Evolutionary conservation across 1,139 yeast species (phyloP).

Genomic region (Meyerozyma smithsonii): DNA sequence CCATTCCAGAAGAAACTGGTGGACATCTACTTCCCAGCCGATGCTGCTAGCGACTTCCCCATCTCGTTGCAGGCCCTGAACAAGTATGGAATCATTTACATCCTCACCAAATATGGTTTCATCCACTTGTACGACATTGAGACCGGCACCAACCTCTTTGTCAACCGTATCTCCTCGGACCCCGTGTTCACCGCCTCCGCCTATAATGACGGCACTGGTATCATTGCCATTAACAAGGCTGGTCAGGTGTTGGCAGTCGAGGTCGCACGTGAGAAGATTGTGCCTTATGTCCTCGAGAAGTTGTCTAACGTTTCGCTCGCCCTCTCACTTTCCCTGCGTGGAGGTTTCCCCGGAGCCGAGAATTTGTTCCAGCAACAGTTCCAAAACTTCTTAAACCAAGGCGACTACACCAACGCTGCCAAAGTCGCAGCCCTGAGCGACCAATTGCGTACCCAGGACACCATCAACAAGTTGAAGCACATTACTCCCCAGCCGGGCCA

Average conservation of each 20-base stretch:
- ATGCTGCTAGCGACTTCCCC: constrained; percentile 95
- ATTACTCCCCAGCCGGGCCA: constrained; percentile 96
- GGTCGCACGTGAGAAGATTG: constrained; percentile 75
- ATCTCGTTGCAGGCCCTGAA: constrained; percentile 85
- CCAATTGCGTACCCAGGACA: constrained; percentile 89
- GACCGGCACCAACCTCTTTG: constrained; percentile 86
- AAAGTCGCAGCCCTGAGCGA: constrained; percentile 96
- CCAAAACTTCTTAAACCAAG: constrained; percentile 75
- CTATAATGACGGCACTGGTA: constrained; percentile 73
- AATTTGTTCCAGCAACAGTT: constrained; percentile 87
- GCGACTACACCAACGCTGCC: constrained; percentile 90
- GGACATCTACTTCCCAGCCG: constrained; percentile 95
- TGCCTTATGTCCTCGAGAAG: constrained; percentile 86
- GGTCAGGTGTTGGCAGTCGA: constrained; percentile 96
- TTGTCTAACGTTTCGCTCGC: constrained; percentile 86
- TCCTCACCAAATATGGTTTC: constrained; percentile 93
- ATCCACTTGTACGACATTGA: constrained; percentile 94
- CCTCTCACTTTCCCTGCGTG: constrained; percentile 84
- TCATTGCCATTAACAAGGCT: constrained; percentile 86
- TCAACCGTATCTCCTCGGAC: constrained; percentile 94
- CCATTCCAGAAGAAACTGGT: constrained; percentile 83
- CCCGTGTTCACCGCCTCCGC: constrained; percentile 89
- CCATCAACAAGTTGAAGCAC: constrained; percentile 87
- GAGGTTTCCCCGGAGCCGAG: constrained; percentile 97
- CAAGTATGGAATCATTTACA: constrained; percentile 80